phyloP scores from a whole-genome alignment of 2,329 filamentous ascomycete genomes.

The Colletotrichum limetticola region DNA sequence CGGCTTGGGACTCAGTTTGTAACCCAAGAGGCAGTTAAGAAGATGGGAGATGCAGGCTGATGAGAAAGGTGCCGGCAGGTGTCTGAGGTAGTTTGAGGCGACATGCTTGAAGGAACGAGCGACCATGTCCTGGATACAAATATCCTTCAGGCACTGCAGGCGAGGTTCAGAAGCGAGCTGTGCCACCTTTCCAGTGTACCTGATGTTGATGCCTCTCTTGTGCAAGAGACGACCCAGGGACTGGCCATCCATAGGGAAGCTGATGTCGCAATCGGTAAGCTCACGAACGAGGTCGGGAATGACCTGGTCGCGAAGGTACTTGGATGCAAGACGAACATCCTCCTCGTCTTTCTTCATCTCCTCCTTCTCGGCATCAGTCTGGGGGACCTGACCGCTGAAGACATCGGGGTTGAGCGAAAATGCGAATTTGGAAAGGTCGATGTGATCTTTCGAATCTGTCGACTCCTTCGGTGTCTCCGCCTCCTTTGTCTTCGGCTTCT shows the following conservation, averaged over 20 bases:
- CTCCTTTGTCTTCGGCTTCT: conserved; percentile 44
- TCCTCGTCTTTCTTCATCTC: conserved; percentile 86
- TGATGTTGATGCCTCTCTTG: conserved; percentile 96
- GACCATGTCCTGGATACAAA: conserved; percentile 92
- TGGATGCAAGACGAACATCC: conserved; percentile 86
- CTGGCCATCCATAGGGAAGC: conserved; percentile 98
- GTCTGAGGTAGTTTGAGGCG: conserved; percentile 80
- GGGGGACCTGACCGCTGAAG: conserved; percentile 90
- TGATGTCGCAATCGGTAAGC: conserved; percentile 90
- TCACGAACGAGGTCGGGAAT: conserved; percentile 90
- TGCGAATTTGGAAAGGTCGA: conserved; percentile 88
- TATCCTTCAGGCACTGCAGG: conserved; percentile 79
- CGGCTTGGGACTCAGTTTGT: conserved; percentile 80
- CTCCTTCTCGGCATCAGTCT: conserved; percentile 89
- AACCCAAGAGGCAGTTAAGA: conserved; percentile 91
- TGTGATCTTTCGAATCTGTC: conserved; percentile 65
- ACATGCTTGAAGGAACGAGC: conserved; percentile 96
- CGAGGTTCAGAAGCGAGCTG: conserved; percentile 76
- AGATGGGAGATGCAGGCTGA: conserved; percentile 85
- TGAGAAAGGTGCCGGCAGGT: conserved; percentile 83
- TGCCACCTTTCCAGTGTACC: conserved; percentile 91
- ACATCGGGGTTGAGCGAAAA: conserved; percentile 95
- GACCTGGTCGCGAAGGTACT: conserved; percentile 78
- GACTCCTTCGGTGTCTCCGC: conserved; percentile 40
- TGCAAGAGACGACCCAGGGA: conserved; percentile 90